Percentiles rank a stretch among this genome's conserved stretches.
These are phyloP conservation scores for Candida vartiovaarae DNA, from an alignment of 805 yeast genomes.

Conservation along the genomic window DNA sequence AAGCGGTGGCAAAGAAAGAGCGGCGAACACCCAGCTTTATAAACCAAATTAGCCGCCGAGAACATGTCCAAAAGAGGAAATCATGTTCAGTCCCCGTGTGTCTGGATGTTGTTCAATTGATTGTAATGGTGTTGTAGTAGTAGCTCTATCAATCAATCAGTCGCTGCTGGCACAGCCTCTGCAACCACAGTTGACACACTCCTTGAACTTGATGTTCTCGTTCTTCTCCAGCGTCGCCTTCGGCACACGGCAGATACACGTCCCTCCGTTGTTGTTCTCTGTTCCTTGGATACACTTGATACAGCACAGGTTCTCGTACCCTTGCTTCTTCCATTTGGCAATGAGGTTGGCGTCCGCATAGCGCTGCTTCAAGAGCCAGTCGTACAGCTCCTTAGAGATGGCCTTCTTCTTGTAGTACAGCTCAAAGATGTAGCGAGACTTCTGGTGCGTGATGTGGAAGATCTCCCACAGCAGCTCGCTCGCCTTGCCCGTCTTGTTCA, in stretches of 20 bases:
- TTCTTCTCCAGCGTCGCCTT: slow-evolving; percentile 38
- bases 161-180: slow-evolving; percentile 77
- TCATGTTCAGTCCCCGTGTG: too few species aligned
- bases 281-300: slow-evolving; percentile 61
- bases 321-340: slow-evolving; percentile 80
- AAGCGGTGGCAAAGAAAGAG: too few species aligned
- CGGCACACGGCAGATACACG: slow-evolving; percentile 87
- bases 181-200: slow-evolving; percentile 82
- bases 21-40: too few species aligned
- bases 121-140: too few species aligned
- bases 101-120: too few species aligned
- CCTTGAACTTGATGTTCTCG: slow-evolving; percentile 31
- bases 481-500: slow-evolving; percentile 37
- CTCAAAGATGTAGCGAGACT: slow-evolving; percentile 69
- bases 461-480: slow-evolving; percentile 65
- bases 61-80: not conserved
- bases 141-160: slow-evolving; percentile 20
- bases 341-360: slow-evolving; percentile 64
- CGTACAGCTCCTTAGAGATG: slow-evolving; percentile 61
- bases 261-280: slow-evolving; percentile 56
- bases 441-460: slow-evolving; percentile 61
- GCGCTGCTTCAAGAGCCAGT: slow-evolving; percentile 62
- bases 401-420: slow-evolving; percentile 64
- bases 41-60: not conserved
- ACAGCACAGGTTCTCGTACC: slow-evolving; percentile 84